Evolutionary conservation across 2,329 filamentous ascomycete species (phyloP).

Genomic region (Penicillium hordei): DNA sequence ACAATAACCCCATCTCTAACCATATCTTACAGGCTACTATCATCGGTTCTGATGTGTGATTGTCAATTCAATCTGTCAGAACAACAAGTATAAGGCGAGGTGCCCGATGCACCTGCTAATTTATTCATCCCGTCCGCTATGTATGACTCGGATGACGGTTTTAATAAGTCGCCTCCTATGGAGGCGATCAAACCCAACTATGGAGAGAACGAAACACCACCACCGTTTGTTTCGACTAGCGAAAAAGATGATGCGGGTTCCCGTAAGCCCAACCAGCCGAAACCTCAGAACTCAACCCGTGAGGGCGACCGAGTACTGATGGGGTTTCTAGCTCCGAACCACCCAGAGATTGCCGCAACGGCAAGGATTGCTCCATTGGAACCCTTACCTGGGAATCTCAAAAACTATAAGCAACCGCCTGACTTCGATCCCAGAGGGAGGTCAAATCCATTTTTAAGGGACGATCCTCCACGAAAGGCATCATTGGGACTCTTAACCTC

Average conservation of each 20-base stretch:
- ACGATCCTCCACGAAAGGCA: not conserved
- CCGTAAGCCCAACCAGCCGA: constrained; percentile 36
- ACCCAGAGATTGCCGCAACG: constrained; percentile 62
- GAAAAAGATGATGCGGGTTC: constrained; percentile 28
- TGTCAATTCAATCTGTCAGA: not conserved
- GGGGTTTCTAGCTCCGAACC: constrained; percentile 61
- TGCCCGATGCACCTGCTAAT: constrained; percentile 10
- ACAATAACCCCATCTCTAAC: not conserved
- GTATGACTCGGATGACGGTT: constrained; percentile 45
- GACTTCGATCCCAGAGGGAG: constrained; percentile 5
- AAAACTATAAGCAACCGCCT: constrained; percentile 16
- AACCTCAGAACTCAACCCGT: constrained; percentile 47
- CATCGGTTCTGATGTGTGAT: constrained; percentile 8
- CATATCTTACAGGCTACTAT: not conserved
- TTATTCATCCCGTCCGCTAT: constrained; percentile 38
- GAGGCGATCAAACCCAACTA: constrained; percentile 33
- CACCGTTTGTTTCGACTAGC: constrained; percentile 36
- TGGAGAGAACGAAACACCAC: constrained; percentile 30
- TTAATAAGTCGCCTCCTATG: constrained; percentile 40
- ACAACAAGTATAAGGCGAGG: constrained; percentile 2
- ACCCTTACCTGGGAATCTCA: constrained; percentile 30
- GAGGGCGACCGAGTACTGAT: constrained; percentile 65
- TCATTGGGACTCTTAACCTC: not conserved
- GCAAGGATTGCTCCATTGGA: constrained; percentile 56
- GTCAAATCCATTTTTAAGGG: not conserved